These are phyloP conservation scores for Tolypocladium pustulatum DNA, from an alignment of 2,329 filamentous ascomycete species.

Conservation along the genomic window DNA sequence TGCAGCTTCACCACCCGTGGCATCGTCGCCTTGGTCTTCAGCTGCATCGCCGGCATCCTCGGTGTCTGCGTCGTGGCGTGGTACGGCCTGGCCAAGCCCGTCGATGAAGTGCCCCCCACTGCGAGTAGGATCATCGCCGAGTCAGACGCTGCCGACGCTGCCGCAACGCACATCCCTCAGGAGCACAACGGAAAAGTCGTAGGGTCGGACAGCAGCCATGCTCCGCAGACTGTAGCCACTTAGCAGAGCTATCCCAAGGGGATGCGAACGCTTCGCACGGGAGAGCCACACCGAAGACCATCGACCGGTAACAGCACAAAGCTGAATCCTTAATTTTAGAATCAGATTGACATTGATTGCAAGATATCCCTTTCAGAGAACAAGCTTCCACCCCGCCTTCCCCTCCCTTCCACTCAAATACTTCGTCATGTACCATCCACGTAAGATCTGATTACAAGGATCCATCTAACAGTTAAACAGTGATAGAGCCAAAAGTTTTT, in stretches of 20 bases:
- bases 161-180: neutral
- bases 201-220: neutral
- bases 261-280: neutral
- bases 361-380: neutral
- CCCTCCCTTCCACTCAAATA: neutral
- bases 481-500: neutral
- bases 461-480: neutral
- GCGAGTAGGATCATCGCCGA: slow-evolving; percentile 5
- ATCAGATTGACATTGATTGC: neutral
- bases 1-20: slow-evolving; percentile 55
- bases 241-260: neutral
- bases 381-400: neutral
- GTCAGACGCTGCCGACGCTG: neutral
- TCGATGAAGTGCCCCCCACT: slow-evolving; percentile 5
- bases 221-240: neutral
- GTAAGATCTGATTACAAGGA: neutral
- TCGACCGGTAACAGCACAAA: neutral
- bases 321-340: neutral
- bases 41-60: slow-evolving; percentile 54
- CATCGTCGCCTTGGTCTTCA: slow-evolving; percentile 66
- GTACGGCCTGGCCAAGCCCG: slow-evolving; percentile 38
- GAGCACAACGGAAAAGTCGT: neutral
- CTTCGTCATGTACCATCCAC: neutral
- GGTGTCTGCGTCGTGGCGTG: slow-evolving; percentile 58
- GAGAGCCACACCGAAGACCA: neutral